Base-by-base conservation (phyloP, 2,329 filamentous ascomycete species). In the Exophiala xenobiotica region DNA sequence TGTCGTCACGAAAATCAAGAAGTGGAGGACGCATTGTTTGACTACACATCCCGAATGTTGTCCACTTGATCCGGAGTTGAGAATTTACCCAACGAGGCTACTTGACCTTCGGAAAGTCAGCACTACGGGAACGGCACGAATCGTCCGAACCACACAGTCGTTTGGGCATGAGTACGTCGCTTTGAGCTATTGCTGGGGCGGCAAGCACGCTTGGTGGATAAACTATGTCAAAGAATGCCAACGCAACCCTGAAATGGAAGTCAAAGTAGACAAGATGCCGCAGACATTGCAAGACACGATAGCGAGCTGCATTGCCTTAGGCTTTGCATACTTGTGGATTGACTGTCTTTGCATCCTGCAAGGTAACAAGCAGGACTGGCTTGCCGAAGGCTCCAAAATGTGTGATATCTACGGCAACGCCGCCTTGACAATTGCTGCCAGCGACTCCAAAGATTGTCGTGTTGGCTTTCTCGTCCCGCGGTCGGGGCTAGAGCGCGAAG, bases 171-270 rank as follows among this genome's bases (percentile, higher is more conserved):
- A 43, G 11, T 53, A 49, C 39, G 42, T 38, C 26, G 50, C 50
- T 27, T 35, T 49, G 22, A 53, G 50, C 46, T 53, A 53, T 39
- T 53, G 50, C 26, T 53, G 50, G 50, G 46, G 50, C 12, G 29
- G 9, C 12, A 23, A 33, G 42, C 16, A 18, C 14, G n/a, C 14
- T 3, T 3, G 18, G n/a, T 46, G 42, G 42, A 31, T 35, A 19
- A 27, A 35, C 26, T 33, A 33, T 16, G 42, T 24, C 24, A 49
- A 49, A 16, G 14, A 4, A 9, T 42, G 46, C 46, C 46, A 49
- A 24, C 31, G 26, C 6, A 20, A n/a, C 37, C 11, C 24, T 6
- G 37, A 49, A 20, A 12, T 20, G 18, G 9, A 11, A n/a, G n/a
- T 41, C n/a, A 11, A 31, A 18, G 11, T 40, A 11, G 19, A 19